Base-by-base conservation (phyloP, 2,329 filamentous ascomycete species). In the Berkeleyomyces rouxiae region DNA sequence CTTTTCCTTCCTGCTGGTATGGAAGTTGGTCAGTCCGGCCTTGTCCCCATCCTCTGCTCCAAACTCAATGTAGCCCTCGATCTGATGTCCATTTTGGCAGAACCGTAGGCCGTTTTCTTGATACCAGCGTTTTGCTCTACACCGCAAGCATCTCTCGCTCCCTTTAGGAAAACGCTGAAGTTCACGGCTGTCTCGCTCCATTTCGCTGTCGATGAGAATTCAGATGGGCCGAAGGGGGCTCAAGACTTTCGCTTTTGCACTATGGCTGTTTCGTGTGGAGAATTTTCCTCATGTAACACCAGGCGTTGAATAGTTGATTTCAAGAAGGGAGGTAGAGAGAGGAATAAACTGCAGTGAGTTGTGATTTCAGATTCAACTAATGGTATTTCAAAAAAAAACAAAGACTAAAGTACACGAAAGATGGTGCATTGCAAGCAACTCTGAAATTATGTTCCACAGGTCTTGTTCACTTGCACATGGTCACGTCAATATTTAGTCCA, bases 81-180 rank as follows among this genome's bases (percentile, higher is more conserved):
- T 84, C 67, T 85, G 82, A 75, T 95, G 90, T 40, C 89, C 89
- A 67, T 88, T 85, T 66, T 85, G 79, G 72, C 90, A 95, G 71
- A 88, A 95, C 66, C 85, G 82, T 64, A 85, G 80, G 3, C 89
- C 88, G 72, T 87, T 87, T 67, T 90, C 84, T 40, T 85, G 76
- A 70, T 88, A 87, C 74, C 86, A 90, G 66, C 81, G 80, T 49
- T 79, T 79, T 60, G 87, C 86, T 65, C 86, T 85, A 70, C 90
- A 95, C 68, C 82, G 78, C 43, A 81, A 77, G 67, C 81, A 83
- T 55, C 76, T 74, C 68, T 83, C 77, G 40, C 59, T 51, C n/a
- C 78, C 78, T 31, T 70, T 70, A n/a, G 76, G 76, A 67, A 83
- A 80, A 57, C 74, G 76, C 66, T 77, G 77, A 66, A 79, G 74